phyloP scores from a whole-genome alignment of 2,329 filamentous ascomycete species.

The Neonectria sp. region DNA sequence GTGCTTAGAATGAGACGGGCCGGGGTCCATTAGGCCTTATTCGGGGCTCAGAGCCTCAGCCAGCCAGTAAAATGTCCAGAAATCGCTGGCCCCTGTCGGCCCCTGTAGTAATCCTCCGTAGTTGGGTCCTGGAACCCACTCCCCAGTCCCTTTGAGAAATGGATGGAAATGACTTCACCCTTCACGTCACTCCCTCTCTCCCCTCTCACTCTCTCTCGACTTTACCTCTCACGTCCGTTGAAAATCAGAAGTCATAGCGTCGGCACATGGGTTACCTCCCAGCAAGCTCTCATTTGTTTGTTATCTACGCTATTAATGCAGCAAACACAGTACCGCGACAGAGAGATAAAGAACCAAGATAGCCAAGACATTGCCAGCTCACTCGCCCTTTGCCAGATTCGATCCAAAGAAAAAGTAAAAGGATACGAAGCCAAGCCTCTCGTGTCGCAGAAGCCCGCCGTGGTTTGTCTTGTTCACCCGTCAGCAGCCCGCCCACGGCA shows the following conservation, averaged over 20 bases:
- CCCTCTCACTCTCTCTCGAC: background rate
- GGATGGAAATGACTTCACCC: slow-evolving; percentile 6
- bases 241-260: background rate
- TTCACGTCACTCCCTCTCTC: background rate
- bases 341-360: background rate
- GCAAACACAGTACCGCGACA: background rate
- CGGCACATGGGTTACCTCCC: slow-evolving; percentile 2
- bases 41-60: background rate
- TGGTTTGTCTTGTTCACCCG: background rate
- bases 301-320: background rate
- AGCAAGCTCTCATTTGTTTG: background rate
- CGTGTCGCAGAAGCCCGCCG: background rate
- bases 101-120: slow-evolving; percentile 4
- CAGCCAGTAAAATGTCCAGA: background rate
- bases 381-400: background rate
- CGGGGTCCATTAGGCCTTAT: background rate
- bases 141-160: background rate
- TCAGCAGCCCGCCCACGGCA: background rate
- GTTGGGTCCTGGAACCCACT: background rate
- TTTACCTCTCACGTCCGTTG: background rate
- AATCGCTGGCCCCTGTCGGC: background rate
- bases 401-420: background rate
- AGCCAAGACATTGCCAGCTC: background rate
- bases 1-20: background rate
- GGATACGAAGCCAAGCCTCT: background rate